Percentiles rank a stretch among this genome's conserved stretches.
These are phyloP conservation scores for Ustilago hordei DNA, from an alignment of 1,284 basidiomycete genomes.

Conservation along the genomic window DNA sequence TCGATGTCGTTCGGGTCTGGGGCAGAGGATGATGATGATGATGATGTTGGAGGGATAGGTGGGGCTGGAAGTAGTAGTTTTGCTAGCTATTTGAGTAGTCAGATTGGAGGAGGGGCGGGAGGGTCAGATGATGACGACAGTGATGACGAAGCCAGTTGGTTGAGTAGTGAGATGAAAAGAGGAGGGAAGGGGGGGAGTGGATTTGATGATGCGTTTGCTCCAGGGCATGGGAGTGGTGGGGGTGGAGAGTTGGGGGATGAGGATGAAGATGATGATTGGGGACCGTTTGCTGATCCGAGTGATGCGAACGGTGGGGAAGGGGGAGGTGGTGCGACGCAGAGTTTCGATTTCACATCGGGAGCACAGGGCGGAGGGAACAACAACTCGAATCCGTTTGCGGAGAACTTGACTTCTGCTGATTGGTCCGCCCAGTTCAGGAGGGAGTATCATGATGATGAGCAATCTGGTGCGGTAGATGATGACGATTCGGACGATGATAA, in stretches of 20 bases:
- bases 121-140: constrained; percentile 61
- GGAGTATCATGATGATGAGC: constrained; percentile 45
- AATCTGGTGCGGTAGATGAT: constrained; percentile 32
- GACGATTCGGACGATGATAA: constrained; percentile 59
- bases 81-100: constrained; percentile 68
- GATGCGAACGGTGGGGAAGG: background rate
- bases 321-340: constrained; percentile 17
- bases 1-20: constrained; percentile 55
- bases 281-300: constrained; percentile 63
- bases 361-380: constrained; percentile 5
- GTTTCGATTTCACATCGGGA: constrained; percentile 35
- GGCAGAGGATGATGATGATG: constrained; percentile 41
- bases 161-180: constrained; percentile 54
- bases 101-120: constrained; percentile 59
- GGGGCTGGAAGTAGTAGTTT: constrained; percentile 57
- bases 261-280: constrained; percentile 67
- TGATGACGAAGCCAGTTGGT: constrained; percentile 63
- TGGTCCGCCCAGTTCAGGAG: constrained; percentile 66
- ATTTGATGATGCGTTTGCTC: constrained; percentile 57
- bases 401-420: constrained; percentile 67
- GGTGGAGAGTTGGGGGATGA: constrained; percentile 46
- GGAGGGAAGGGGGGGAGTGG: constrained; percentile 32
- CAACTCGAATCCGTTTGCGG: constrained; percentile 46
- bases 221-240: constrained; percentile 21
- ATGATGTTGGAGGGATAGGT: constrained; percentile 39